These are phyloP conservation scores for Calonectria fujianensis DNA, from an alignment of 2,329 filamentous ascomycete species.

Conservation along the genomic window DNA sequence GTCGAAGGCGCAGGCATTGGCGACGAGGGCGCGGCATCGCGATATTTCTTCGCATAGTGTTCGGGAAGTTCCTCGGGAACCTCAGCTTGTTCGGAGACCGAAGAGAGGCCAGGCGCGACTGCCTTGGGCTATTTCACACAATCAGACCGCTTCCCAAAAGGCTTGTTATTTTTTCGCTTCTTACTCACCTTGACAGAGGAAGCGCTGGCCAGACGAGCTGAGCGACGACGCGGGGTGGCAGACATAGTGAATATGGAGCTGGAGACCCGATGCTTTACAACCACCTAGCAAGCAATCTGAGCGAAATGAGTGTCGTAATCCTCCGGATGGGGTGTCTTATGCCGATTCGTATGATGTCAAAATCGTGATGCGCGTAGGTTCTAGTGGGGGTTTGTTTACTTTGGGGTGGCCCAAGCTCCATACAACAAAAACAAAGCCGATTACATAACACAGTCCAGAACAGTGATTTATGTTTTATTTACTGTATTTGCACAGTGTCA, in stretches of 20 bases:
- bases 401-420: constrained; percentile 54
- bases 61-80: constrained; percentile 56
- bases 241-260: constrained; percentile 55
- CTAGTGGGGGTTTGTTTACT: constrained; percentile 58
- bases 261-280: constrained; percentile 43
- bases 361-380: constrained; percentile 51
- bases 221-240: constrained; percentile 66
- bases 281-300: constrained; percentile 48
- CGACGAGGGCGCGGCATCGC: constrained; percentile 61
- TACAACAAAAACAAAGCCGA: constrained; percentile 46
- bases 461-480: neutral
- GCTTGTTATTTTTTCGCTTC: constrained; percentile 22
- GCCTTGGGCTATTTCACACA: constrained; percentile 55
- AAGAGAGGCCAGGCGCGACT: constrained; percentile 59
- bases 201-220: constrained; percentile 64
- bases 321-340: constrained; percentile 50
- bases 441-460: constrained; percentile 5
- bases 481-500: constrained; percentile 44
- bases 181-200: constrained; percentile 60
- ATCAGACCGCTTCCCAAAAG: constrained; percentile 41
- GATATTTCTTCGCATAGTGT: constrained; percentile 52
- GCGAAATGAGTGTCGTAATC: constrained; percentile 51
- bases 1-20: constrained; percentile 66
- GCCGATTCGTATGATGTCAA: constrained; percentile 57
- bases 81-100: constrained; percentile 68